Evolutionary conservation across 495 filamentous ascomycete species (phyloP).

Genomic region (Lasiosphaeria hispida): DNA sequence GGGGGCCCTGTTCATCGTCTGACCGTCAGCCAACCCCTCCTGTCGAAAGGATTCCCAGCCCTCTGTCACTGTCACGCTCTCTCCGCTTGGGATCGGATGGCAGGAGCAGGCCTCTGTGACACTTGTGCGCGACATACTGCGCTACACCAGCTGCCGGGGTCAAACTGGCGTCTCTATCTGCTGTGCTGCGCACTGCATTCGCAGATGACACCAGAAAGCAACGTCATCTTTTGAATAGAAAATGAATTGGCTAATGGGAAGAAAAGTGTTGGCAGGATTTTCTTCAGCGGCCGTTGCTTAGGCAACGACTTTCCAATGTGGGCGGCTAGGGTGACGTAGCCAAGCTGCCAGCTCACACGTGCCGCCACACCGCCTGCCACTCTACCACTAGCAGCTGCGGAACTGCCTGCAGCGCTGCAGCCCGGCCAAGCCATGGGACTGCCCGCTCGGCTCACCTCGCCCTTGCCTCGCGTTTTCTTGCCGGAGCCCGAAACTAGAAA

Average conservation of each 20-base stretch:
- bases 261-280: not conserved
- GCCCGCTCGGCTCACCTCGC: too few species aligned
- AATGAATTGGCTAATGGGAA: not conserved
- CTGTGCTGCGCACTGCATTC: too few species aligned
- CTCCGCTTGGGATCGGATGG: not conserved
- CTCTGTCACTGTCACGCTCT: not conserved
- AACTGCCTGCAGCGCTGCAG: too few species aligned
- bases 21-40: constrained; percentile 11
- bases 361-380: too few species aligned
- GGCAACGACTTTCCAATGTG: constrained; percentile 5
- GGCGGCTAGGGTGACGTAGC: constrained; percentile 11
- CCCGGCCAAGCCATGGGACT: too few species aligned
- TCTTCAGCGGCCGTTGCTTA: constrained; percentile 5
- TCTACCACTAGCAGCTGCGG: too few species aligned
- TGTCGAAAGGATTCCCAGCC: constrained; percentile 7
- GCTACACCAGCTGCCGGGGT: too few species aligned
- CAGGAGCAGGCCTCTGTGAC: not conserved
- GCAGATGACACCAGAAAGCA: too few species aligned
- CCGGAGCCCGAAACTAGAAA: too few species aligned
- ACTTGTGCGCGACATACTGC: not conserved
- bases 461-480: too few species aligned
- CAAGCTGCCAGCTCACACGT: constrained; percentile 8
- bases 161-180: too few species aligned
- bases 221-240: not conserved
- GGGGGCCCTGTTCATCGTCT: not conserved